Conservation (phyloP, 2,329 filamentous ascomycete species). For the Tricladium varicosporioides region DNA sequence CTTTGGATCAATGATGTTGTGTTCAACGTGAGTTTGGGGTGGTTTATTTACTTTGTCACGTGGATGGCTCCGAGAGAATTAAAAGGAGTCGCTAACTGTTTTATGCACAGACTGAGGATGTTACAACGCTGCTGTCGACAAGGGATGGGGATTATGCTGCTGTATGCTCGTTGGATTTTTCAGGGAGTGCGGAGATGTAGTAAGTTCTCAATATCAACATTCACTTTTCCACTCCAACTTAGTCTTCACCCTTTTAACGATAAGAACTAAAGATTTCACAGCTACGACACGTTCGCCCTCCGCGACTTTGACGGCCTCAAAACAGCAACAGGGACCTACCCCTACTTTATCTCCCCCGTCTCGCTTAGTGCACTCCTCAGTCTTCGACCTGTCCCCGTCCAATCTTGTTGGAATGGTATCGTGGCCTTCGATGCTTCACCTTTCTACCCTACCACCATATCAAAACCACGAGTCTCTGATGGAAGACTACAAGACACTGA, state of each 20-base stretch:
- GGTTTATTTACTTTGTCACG: constrained; percentile 21
- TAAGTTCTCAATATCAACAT: constrained; percentile 1
- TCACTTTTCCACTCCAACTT: background rate
- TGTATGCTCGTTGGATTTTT: constrained; percentile 61
- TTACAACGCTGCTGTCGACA: constrained; percentile 54
- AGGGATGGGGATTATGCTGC: constrained; percentile 58
- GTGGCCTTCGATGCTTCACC: constrained; percentile 52
- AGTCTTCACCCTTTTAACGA: background rate
- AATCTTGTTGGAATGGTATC: constrained; percentile 58
- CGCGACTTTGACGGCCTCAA: constrained; percentile 51
- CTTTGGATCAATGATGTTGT: constrained; percentile 64
- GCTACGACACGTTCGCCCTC: constrained; percentile 62
- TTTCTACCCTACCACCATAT: constrained; percentile 41
- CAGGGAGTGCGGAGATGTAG: constrained; percentile 44
- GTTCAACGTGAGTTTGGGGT: constrained; percentile 47
- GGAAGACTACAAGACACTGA: background rate
- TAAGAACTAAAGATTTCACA: background rate
- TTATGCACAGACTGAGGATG: constrained; percentile 47
- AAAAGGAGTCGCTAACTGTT: background rate
- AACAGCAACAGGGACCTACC: constrained; percentile 54
- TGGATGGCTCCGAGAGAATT: background rate
- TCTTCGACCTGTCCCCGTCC: constrained; percentile 49
- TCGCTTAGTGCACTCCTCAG: constrained; percentile 54
- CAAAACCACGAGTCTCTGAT: background rate
- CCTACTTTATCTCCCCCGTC: constrained; percentile 50